These are phyloP conservation scores for Mallotus japonicus DNA, from an alignment of 441 rosid species.

Conservation along the genomic window DNA sequence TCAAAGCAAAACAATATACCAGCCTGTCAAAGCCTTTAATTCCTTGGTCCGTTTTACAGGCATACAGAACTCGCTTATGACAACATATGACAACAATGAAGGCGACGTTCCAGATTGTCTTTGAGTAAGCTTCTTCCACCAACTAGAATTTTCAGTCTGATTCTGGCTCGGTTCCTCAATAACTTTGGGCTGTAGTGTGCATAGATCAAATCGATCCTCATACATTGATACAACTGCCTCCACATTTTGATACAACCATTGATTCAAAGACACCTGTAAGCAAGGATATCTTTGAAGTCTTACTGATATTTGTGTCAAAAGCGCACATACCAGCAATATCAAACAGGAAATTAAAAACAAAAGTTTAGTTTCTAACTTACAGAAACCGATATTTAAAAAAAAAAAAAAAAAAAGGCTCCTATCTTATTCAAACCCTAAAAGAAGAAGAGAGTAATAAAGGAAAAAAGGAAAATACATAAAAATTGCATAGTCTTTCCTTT, in stretches of 20 bases:
- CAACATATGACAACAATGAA: conserved; percentile 39
- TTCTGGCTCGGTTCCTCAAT: conserved; percentile 42
- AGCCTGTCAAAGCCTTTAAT: conserved; percentile 76
- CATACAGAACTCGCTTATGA: conserved; percentile 56
- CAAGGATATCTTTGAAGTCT: conserved; percentile 9
- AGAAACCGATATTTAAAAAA: background rate
- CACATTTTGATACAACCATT: conserved; percentile 85
- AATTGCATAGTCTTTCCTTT: background rate
- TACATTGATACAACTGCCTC: conserved; percentile 88
- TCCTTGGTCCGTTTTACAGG: conserved; percentile 88
- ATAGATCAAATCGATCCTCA: conserved; percentile 84
- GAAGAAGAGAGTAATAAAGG: background rate
- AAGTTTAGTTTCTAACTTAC: background rate
- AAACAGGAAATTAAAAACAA: conserved; percentile 1
- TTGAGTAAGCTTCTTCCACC: conserved; percentile 64
- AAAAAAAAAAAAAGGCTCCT: background rate
- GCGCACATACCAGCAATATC: background rate
- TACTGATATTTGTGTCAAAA: conserved; percentile 6
- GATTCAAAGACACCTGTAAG: conserved; percentile 73
- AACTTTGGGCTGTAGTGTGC: conserved; percentile 46
- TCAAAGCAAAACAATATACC: conserved; percentile 51
- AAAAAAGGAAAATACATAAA: background rate
- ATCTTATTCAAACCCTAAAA: conserved; percentile 1
- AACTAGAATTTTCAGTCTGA: conserved; percentile 41
- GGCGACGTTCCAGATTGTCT: conserved; percentile 38